These are phyloP conservation scores for Kernera saxatilis DNA, from an alignment of 345 rosid species.

Conservation along the genomic window DNA sequence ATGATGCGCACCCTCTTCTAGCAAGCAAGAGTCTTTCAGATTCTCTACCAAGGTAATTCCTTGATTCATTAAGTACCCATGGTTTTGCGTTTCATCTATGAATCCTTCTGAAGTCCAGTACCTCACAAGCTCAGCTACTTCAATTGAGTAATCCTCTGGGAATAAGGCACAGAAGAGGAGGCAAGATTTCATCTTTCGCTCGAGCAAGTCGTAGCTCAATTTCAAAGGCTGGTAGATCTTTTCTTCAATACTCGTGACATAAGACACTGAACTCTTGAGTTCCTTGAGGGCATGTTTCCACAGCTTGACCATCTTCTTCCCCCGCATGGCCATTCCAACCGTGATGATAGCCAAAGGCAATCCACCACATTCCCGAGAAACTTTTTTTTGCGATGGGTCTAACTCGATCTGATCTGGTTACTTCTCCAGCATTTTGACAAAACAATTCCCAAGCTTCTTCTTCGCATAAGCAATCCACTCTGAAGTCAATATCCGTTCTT, in stretches of 20 bases:
- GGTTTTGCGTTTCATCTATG: slow-evolving; percentile 26
- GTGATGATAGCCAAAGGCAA: slow-evolving; percentile 49
- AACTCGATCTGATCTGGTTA: slow-evolving; percentile 22
- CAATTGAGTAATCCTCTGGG: slow-evolving; percentile 40
- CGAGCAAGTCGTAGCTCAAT: slow-evolving; percentile 36
- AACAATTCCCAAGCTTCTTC: slow-evolving; percentile 32
- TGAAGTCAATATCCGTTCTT: slow-evolving; percentile 19
- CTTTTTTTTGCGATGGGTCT: slow-evolving; percentile 24
- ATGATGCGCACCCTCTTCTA: slow-evolving; percentile 35
- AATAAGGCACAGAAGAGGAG: slow-evolving; percentile 43
- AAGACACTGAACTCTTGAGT: slow-evolving; percentile 33
- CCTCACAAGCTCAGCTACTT: slow-evolving; percentile 31
- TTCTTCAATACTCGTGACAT: slow-evolving; percentile 27
- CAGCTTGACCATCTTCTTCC: slow-evolving; percentile 17
- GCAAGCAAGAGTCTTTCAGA: slow-evolving; percentile 40
- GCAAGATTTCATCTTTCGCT: slow-evolving; percentile 28
- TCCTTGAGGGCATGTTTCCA: slow-evolving; percentile 41
- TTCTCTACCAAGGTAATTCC: slow-evolving; percentile 39
- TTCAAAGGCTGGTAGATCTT: slow-evolving; percentile 35
- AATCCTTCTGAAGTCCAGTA: slow-evolving; percentile 46
- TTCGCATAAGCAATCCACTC: slow-evolving; percentile 24
- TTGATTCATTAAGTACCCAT: slow-evolving; percentile 24
- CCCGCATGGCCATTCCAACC: slow-evolving; percentile 37
- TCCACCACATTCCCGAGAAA: slow-evolving; percentile 36
- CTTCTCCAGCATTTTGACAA: slow-evolving; percentile 23